Conservation (phyloP, 768 basidiomycete species). For the Boletus huronensis region DNA sequence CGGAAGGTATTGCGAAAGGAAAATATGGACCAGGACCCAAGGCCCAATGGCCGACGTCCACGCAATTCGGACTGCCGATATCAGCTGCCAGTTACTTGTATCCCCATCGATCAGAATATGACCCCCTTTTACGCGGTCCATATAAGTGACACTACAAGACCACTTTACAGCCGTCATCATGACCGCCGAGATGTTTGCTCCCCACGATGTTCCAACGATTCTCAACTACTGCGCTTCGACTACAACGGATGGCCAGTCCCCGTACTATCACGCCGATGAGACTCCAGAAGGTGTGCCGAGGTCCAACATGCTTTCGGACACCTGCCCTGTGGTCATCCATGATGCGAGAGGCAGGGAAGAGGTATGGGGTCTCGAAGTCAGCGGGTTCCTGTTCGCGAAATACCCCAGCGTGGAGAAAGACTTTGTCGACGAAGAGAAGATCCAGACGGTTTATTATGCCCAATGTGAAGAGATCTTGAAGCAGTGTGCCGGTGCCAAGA, state of each 20-base stretch:
- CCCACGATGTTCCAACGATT: not conserved
- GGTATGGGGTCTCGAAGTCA: not conserved
- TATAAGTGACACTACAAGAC: not conserved
- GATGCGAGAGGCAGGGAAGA: not conserved
- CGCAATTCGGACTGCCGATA: not conserved
- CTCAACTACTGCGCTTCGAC: not conserved
- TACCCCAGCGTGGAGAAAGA: slow-evolving; percentile 1
- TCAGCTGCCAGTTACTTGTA: not conserved
- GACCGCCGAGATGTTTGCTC: not conserved
- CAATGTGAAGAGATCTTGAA: not conserved
- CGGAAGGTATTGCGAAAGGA: not conserved
- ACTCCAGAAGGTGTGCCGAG: not conserved
- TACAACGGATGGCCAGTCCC: not conserved
- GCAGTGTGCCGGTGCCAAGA: not conserved
- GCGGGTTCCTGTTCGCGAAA: not conserved
- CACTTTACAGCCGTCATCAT: not conserved
- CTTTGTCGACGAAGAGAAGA: not conserved
- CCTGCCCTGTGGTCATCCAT: not conserved
- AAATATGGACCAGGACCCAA: not conserved
- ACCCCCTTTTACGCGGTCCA: not conserved
- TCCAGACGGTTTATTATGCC: not conserved
- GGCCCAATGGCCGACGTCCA: not conserved
- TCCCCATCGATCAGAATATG: not conserved
- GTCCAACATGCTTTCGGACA: not conserved
- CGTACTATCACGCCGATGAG: not conserved